Percentiles rank a stretch among this genome's conserved stretches.
phyloP scores from a whole-genome alignment of 106 monocot genomes.

The Dendrobium huoshanense region DNA sequence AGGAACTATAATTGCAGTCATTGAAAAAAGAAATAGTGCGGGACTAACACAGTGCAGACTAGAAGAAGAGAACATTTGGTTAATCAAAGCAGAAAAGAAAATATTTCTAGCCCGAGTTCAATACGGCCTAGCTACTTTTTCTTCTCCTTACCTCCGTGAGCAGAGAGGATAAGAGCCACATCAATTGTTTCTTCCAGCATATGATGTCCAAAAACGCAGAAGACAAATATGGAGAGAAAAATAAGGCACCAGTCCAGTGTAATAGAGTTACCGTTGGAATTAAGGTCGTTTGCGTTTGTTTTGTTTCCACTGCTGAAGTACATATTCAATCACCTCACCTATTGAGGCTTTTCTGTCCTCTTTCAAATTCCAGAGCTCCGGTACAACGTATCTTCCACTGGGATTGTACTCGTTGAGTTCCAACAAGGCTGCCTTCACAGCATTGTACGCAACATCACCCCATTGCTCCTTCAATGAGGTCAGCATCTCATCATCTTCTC shows the following conservation, averaged over 20 bases:
- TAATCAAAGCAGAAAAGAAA: no score
- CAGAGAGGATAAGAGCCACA: no score
- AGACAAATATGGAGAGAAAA: no score
- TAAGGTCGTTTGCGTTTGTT: conserved; percentile 13
- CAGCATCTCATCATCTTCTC: conserved; percentile 30
- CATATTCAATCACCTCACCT: conserved; percentile 25
- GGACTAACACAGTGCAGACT: no score
- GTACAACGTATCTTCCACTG: conserved; percentile 23
- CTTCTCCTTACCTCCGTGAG: no score
- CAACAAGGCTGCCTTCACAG: conserved; percentile 17
- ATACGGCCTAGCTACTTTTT: no score
- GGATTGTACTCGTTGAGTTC: conserved; percentile 36
- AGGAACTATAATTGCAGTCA: no score
- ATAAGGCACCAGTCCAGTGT: not conserved
- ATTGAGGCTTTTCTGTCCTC: conserved; percentile 26
- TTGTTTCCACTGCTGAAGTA: conserved; percentile 25
- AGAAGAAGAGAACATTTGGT: no score
- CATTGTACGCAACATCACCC: conserved; percentile 26
- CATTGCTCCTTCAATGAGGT: conserved; percentile 11
- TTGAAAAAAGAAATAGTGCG: no score
- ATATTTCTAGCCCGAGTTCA: no score
- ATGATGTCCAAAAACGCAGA: no score
- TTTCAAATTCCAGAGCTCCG: conserved; percentile 30
- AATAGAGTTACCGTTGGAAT: not conserved
- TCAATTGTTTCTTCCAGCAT: no score